These are phyloP conservation scores for Kentomonas sorsogonicus DNA, from an alignment of 208 protist genomes.

Conservation along the genomic window DNA sequence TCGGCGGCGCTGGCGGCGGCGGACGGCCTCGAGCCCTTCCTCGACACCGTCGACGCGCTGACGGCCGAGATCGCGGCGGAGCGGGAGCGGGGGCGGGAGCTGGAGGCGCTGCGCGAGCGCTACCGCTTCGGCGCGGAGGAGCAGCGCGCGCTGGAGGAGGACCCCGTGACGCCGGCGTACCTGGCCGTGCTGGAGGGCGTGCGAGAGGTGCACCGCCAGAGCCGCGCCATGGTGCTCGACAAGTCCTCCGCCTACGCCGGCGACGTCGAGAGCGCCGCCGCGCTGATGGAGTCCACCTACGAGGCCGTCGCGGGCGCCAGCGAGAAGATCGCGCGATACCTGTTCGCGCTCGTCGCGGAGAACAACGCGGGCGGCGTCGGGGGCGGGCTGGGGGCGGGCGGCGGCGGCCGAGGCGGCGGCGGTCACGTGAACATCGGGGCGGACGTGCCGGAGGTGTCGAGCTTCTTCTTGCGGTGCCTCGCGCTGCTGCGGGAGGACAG, in stretches of 20 bases:
- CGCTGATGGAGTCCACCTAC: constrained; percentile 75
- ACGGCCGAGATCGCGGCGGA: constrained; percentile 33
- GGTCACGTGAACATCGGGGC: constrained; percentile 19
- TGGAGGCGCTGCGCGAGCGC: constrained; percentile 55
- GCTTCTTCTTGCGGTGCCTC: constrained; percentile 66
- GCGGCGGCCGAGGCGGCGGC: constrained; percentile 12
- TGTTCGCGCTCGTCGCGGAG: constrained; percentile 30
- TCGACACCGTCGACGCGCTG: constrained; percentile 17
- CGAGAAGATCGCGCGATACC: constrained; percentile 57
- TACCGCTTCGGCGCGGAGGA: constrained; percentile 64
- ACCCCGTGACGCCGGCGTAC: constrained; percentile 47
- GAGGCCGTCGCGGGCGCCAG: constrained; percentile 50
- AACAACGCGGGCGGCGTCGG: constrained; percentile 1
- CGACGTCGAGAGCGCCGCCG: constrained; percentile 17
- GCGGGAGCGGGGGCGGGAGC: constrained; percentile 47
- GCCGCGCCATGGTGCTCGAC: constrained; percentile 53
- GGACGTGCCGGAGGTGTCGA: constrained; percentile 65
- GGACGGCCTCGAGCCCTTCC: constrained; percentile 14
- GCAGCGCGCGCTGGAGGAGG: constrained; percentile 51
- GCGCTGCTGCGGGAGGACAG: constrained; percentile 56
- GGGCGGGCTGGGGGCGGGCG: neutral
- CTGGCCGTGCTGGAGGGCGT: constrained; percentile 64
- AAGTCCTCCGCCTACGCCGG: constrained; percentile 17
- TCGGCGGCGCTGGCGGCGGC: constrained; percentile 7
- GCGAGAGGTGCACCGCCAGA: constrained; percentile 56